Percentiles rank a stretch among this genome's conserved stretches.
These are phyloP conservation scores for Cytidiella melzeri DNA, from an alignment of 768 basidiomycete genomes.

Conservation along the genomic window DNA sequence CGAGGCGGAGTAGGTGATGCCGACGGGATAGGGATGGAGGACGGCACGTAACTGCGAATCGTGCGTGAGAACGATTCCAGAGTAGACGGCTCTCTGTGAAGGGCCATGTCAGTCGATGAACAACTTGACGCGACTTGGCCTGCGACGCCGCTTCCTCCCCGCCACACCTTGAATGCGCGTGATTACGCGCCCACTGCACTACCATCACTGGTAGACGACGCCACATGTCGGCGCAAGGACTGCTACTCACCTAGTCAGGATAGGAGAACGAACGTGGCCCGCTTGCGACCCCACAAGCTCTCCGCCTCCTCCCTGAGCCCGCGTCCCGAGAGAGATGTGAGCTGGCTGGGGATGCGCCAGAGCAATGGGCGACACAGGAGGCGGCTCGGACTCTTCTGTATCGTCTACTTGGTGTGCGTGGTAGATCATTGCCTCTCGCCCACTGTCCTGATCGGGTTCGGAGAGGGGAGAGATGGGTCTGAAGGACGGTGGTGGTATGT, in stretches of 20 bases:
- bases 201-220: no score
- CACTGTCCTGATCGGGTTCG: conserved; percentile 14
- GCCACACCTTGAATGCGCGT: neutral
- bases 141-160: neutral
- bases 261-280: conserved; percentile 20
- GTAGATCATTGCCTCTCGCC: conserved; percentile 6
- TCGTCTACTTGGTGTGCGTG: neutral
- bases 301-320: neutral
- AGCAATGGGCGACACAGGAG: neutral
- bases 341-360: neutral
- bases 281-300: neutral
- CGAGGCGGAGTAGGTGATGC: conserved; percentile 43
- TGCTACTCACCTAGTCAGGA: conserved; percentile 20
- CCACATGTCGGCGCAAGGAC: neutral
- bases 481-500: conserved; percentile 3
- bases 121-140: neutral
- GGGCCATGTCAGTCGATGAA: neutral
- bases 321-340: neutral
- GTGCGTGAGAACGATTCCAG: conserved; percentile 48
- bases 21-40: conserved; percentile 42
- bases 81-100: conserved; percentile 39
- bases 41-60: conserved; percentile 48
- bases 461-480: conserved; percentile 9
- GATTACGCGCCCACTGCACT: no score
- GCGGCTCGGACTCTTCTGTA: neutral